A percentile compares a stretch with the other conserved stretches of the same genome.
Evolutionary conservation across 495 filamentous ascomycete species (phyloP).

Genomic region (Neurospora sp.): DNA sequence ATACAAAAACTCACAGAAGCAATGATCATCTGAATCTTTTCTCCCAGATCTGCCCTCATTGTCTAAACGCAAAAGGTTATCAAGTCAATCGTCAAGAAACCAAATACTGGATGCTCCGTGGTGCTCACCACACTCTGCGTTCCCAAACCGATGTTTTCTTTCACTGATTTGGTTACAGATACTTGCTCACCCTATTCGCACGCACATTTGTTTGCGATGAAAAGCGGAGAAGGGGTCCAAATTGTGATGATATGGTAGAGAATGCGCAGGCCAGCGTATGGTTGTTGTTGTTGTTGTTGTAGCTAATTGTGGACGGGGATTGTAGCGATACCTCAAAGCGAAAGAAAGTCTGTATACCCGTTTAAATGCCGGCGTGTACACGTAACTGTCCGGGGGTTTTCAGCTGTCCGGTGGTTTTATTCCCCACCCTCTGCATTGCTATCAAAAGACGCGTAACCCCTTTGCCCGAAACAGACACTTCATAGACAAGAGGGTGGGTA

Average conservation of each 20-base stretch:
- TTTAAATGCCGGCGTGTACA: not conserved
- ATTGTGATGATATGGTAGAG: not conserved
- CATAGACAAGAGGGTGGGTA: not conserved
- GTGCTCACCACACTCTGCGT: not conserved
- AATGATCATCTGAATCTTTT: not conserved
- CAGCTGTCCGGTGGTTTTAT: not conserved
- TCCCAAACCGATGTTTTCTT: not conserved
- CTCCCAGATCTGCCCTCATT: not conserved
- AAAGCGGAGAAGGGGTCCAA: not conserved
- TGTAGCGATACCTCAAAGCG: not conserved
- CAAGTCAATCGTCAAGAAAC: not conserved
- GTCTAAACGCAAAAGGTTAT: not conserved
- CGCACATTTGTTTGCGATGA: not conserved
- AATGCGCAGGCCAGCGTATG: too few relatives aligned
- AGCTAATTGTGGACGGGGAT: too few relatives aligned
- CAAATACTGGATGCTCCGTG: not conserved
- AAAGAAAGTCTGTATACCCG: not conserved
- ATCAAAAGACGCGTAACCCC: too few relatives aligned
- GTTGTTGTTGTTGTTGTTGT: too few relatives aligned
- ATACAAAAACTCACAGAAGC: not conserved
- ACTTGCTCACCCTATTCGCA: not conserved
- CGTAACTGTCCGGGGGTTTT: not conserved
- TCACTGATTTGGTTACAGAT: not conserved
- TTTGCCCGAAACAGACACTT: too few relatives aligned
- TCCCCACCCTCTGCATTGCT: not conserved